phyloP scores from a whole-genome alignment of 352 stramenopile species.

The Pythium pyrilobum region DNA sequence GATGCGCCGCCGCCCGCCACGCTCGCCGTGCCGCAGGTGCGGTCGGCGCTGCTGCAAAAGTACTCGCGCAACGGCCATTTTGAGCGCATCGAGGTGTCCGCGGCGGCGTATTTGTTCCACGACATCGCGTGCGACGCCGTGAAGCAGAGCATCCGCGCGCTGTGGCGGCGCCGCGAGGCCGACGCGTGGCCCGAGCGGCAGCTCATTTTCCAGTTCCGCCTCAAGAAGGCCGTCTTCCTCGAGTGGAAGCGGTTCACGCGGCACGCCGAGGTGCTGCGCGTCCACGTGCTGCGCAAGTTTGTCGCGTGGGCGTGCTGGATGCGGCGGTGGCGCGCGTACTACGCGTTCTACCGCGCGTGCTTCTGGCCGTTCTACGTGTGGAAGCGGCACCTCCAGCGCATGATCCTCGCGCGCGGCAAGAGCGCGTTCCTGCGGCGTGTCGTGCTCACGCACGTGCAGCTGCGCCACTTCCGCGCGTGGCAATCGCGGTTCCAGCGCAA shows the following conservation, averaged over 20 bases:
- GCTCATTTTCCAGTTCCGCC: slow-evolving; percentile 25
- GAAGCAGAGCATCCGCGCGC: slow-evolving; percentile 18
- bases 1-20: slow-evolving; percentile 34
- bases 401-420: slow-evolving; percentile 36
- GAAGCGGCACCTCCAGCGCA: slow-evolving; percentile 35
- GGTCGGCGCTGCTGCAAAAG: slow-evolving; percentile 64
- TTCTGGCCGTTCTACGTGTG: slow-evolving; percentile 61
- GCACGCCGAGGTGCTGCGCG: slow-evolving; percentile 17
- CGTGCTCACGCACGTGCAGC: slow-evolving; percentile 27
- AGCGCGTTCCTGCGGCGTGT: slow-evolving; percentile 27
- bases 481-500: slow-evolving; percentile 7
- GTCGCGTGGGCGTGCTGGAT: slow-evolving; percentile 29
- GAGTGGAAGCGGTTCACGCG: slow-evolving; percentile 23
- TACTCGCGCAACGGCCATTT: slow-evolving; percentile 80
- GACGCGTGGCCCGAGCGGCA: slow-evolving; percentile 30
- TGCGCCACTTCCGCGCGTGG: slow-evolving; percentile 38
- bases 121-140: slow-evolving; percentile 26
- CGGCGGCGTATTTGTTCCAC: slow-evolving; percentile 31
- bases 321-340: slow-evolving; percentile 8
- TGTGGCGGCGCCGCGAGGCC: slow-evolving; percentile 17
- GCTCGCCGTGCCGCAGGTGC: slow-evolving; percentile 39
- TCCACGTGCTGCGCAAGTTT: slow-evolving; percentile 34
- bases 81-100: slow-evolving; percentile 24
- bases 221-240: slow-evolving; percentile 27
- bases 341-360: slow-evolving; percentile 31